Evolutionary conservation across 1,284 basidiomycete genomes (phyloP), one percentile per base, ranked within the genome.

Genomic region (Gymnopus androsaceus): DNA sequence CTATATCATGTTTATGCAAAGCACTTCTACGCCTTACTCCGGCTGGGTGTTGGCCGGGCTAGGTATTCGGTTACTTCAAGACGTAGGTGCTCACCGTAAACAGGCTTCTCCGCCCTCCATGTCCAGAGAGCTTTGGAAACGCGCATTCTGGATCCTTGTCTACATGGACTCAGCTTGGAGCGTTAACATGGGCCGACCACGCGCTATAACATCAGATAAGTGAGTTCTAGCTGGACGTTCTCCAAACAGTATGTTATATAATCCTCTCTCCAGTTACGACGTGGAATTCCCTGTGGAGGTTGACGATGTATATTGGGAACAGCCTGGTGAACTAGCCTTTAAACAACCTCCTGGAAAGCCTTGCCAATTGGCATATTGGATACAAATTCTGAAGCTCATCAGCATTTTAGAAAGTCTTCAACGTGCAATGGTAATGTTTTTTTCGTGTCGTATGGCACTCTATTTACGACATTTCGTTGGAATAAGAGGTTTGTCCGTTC

Each of bases 51-150:
- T 80, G 6, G 72, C 78, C 6, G 84, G 84, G 6, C 67, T 82
- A 25, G 83, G 81, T 19, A 71, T 86, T 27, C 77, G 82, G 3
- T 68, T 80, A 4, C 80, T 80, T 0, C 76, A 81, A 56, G 79
- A 80, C 50, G 73, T 80, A 1, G 78, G 78, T 14, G 77, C 77
- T 17, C 80, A 80, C 49, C 65, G 79, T 72, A 74, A 52, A 60
- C 58, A 15, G 14, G 4, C 34, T 31, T 14, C 21, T 11, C 36
- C 41, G 12, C 60, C 64, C 9, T 68, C 70, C 3, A 64, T 73
- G 0, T 72, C 83, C 51, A 73, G 81, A 41, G 83, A 87, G 55
- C 66, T 85, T 11, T 84, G 80, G 72, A 84, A 82, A 60, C 77
- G 86, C 4, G 80, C 80, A 1, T 90, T 89, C 68, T 88, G 85